A percentile compares a stretch with the other conserved stretches of the same genome.
phyloP scores from a whole-genome alignment of 78 protist species.

The Dictyostelium intermedium region DNA sequence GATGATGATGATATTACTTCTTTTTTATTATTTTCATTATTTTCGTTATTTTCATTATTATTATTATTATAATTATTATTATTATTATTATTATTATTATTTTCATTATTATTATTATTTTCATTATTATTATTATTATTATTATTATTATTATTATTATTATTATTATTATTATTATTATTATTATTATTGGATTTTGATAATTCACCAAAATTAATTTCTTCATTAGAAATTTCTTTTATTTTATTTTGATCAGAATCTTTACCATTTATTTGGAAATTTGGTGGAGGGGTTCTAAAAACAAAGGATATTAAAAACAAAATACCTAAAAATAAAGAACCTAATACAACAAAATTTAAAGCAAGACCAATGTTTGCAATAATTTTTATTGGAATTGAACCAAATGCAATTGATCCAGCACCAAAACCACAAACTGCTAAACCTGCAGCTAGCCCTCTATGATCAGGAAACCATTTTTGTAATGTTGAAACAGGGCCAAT shows the following conservation, averaged over 20 bases:
- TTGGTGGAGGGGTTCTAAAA: constrained; percentile 76
- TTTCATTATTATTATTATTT: not conserved
- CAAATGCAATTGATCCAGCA: constrained; percentile 78
- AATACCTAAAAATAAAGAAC: constrained; percentile 12
- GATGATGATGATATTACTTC: too few relatives aligned
- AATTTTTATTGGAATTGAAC: constrained; percentile 24
- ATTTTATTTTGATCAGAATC: not conserved
- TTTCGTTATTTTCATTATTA: too few relatives aligned
- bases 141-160: too few relatives aligned
- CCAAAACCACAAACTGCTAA: constrained; percentile 90
- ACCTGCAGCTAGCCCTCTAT: constrained; percentile 77
- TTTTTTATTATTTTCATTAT: too few relatives aligned
- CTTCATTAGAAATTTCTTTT: not conserved
- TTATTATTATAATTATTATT: too few relatives aligned
- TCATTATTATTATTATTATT: too few relatives aligned
- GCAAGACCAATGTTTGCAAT: constrained; percentile 45
- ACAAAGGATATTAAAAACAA: constrained; percentile 11
- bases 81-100: too few relatives aligned
- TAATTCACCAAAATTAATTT: not conserved
- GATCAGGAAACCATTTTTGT: constrained; percentile 85
- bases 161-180: too few relatives aligned
- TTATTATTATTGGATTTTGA: not conserved
- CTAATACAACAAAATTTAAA: constrained; percentile 72
- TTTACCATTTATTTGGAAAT: not conserved
- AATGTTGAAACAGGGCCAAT: constrained; percentile 81